Evolutionary conservation across 192 early-diverging fungal genomes (phyloP).

Genomic region (Entomortierella chlamydospora): DNA sequence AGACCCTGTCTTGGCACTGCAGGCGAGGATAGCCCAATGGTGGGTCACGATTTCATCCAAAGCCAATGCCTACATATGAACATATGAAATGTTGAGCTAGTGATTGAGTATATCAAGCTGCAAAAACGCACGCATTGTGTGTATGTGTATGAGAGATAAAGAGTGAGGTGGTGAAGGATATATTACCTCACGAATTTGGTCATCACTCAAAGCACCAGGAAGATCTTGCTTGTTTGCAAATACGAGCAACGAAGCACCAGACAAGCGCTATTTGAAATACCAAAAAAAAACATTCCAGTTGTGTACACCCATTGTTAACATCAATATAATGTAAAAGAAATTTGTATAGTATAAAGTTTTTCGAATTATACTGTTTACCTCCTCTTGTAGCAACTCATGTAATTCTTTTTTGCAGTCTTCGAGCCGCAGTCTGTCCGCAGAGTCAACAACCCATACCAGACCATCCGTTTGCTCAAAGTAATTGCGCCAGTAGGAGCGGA

Average conservation of each 20-base stretch:
- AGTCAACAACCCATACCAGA: constrained; percentile 98
- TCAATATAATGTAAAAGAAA: background rate
- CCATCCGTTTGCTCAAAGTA: constrained; percentile 99
- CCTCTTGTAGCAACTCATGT: constrained; percentile 83
- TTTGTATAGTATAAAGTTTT: too few species aligned
- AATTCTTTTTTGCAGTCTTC: constrained; percentile 87
- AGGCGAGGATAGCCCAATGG: constrained; percentile 93
- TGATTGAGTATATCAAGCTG: too few species aligned
- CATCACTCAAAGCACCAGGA: constrained; percentile 76
- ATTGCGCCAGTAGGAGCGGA: constrained; percentile 98
- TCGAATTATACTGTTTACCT: constrained; percentile 56
- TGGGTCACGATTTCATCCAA: constrained; percentile 83
- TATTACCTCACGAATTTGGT: constrained; percentile 77
- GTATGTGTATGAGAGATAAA: background rate
- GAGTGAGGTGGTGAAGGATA: background rate
- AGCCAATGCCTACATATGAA: constrained; percentile 63
- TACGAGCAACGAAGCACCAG: constrained; percentile 92
- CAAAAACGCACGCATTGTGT: too few species aligned
- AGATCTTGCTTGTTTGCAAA: constrained; percentile 99
- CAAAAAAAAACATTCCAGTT: background rate
- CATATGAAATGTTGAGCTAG: background rate
- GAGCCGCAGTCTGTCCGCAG: constrained; percentile 86
- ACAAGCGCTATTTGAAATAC: constrained; percentile 70
- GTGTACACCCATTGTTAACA: background rate
- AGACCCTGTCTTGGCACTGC: constrained; percentile 90